A percentile compares a stretch with the other conserved stretches of the same genome.
These are phyloP conservation scores for Hypoxylon sp. DNA, from an alignment of 2,329 filamentous ascomycete genomes.

Conservation along the genomic window DNA sequence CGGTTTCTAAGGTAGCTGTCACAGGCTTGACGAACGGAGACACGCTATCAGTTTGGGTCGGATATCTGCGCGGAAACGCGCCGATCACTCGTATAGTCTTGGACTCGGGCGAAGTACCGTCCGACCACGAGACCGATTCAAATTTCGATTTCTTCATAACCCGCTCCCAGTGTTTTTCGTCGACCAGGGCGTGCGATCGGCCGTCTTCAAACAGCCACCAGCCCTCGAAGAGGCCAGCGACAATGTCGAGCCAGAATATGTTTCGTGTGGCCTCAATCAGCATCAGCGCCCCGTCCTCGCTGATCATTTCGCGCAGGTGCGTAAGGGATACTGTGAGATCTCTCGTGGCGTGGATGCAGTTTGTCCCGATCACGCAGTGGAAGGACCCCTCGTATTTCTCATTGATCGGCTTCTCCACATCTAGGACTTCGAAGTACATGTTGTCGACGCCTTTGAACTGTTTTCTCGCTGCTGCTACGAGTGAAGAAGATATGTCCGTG, in stretches of 20 bases:
- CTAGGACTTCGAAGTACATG: neutral
- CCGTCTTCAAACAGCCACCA: constrained; percentile 53
- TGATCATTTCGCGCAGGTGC: constrained; percentile 47
- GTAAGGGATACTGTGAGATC: constrained; percentile 40
- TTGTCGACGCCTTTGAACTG: neutral
- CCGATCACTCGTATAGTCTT: too few species aligned
- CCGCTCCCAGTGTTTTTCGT: constrained; percentile 42
- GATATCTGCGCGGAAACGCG: too few species aligned
- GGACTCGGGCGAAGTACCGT: constrained; percentile 40
- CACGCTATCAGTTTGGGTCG: too few species aligned
- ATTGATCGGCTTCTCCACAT: neutral
- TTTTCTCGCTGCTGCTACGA: constrained; percentile 31
- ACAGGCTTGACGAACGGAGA: too few species aligned
- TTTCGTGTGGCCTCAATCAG: constrained; percentile 50
- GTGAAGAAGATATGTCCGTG: constrained; percentile 55
- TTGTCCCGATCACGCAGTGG: constrained; percentile 52
- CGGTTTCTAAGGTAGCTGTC: constrained; percentile 35
- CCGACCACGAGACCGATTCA: constrained; percentile 45
- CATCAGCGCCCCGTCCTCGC: constrained; percentile 47
- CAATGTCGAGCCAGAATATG: constrained; percentile 49
- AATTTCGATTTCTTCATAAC: constrained; percentile 42
- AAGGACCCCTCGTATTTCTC: constrained; percentile 36
- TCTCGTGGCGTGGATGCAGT: constrained; percentile 54
- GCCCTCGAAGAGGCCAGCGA: constrained; percentile 53
- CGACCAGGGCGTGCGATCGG: constrained; percentile 41